Conservation (phyloP, 2,329 filamentous ascomycete species). For the Penicillium concentricum region DNA sequence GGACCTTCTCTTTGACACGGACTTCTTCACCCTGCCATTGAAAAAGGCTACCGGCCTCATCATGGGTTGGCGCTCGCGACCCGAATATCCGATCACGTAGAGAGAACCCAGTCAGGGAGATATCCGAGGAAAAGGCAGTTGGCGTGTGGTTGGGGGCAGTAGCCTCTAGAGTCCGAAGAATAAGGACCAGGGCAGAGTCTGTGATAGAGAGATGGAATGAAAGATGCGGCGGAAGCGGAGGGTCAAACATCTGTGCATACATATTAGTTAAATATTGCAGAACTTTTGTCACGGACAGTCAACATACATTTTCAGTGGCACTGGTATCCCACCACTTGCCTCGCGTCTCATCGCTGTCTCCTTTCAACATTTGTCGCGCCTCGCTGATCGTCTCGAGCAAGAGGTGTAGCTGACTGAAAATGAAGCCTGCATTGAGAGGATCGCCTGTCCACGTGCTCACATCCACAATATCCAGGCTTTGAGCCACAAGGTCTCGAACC, state of each 20-base stretch:
- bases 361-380: constrained; percentile 59
- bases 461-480: constrained; percentile 78
- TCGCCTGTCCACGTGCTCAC: constrained; percentile 73
- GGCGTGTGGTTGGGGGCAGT: constrained; percentile 57
- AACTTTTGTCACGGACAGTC: constrained; percentile 1
- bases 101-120: constrained; percentile 57
- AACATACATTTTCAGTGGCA: constrained; percentile 57
- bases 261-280: constrained; percentile 4
- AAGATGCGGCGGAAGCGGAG: constrained; percentile 64
- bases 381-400: constrained; percentile 62
- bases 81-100: constrained; percentile 57
- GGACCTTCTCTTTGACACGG: constrained; percentile 82
- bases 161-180: constrained; percentile 68
- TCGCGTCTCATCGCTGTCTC: constrained; percentile 50
- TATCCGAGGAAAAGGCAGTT: constrained; percentile 69
- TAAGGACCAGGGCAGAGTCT: constrained; percentile 68
- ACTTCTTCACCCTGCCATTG: constrained; percentile 69
- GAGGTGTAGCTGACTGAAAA: constrained; percentile 58
- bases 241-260: constrained; percentile 54
- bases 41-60: constrained; percentile 78
- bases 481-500: constrained; percentile 74
- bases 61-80: constrained; percentile 61
- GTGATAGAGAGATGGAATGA: constrained; percentile 70
- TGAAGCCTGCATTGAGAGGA: constrained; percentile 57
- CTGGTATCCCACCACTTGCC: constrained; percentile 57